Evolutionary conservation across 345 rosid genomes (phyloP), one percentile per base, ranked within the genome.

Genomic region (Populus nigra): DNA sequence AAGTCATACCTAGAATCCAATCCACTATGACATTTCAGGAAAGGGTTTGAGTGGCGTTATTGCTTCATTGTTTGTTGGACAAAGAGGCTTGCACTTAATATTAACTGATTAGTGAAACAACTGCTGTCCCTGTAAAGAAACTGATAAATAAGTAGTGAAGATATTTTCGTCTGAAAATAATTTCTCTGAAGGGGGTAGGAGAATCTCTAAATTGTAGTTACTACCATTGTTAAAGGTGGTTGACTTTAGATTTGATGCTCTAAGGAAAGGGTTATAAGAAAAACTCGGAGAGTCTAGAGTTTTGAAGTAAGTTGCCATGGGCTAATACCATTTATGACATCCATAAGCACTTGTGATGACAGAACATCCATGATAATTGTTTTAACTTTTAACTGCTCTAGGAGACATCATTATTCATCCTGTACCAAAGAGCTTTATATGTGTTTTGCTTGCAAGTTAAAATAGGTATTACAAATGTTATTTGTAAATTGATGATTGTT

Each of bases 1-100:
- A 66, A 66, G 11, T 69, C 33, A n/a, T 13, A 69, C 49, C 57
- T 41, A 69, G 72, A 31, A 69, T n/a, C 35, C 72, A 69, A 27
- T 31, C 29, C 69, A 69, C 8, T 1, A 7, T 38, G 8, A 9
- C 47, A 67, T 36, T 67, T 36, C 45, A 9, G 13, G 38, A 16
- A 33, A 22, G 31, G 57, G 73, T 38, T 29, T 17, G 65, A 47
- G 73, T 45, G 16, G 57, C 53, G 16, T 43, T 16, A 23, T 39
- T 39, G n/a, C 50, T 43, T 11, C 35, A 33, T 15, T 9, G 69
- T 27, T 33, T 27, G n/a, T n/a, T n/a, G 43, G 73, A 25, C 15
- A 15, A 43, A 8, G 17, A 69, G 22, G 5, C 12, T 5, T 25
- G 17, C 17, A 15, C 33, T 43, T 23, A 17, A 69, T 65, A 7